Conservation (phyloP, 345 rosid genomes). For the Salix dunnii region DNA sequence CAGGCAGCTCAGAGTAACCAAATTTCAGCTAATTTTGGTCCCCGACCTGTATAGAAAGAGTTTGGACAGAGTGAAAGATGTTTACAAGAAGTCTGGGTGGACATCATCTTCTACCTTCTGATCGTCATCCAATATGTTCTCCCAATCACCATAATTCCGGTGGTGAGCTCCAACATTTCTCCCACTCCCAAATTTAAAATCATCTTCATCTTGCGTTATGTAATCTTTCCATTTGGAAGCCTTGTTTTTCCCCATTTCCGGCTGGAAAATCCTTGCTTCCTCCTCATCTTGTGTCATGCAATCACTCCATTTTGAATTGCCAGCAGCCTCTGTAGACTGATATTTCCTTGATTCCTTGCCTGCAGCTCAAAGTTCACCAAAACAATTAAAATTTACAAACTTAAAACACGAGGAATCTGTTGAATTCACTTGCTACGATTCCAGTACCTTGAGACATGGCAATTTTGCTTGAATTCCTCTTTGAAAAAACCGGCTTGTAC, state of each 20-base stretch:
- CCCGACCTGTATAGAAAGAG: neutral
- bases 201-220: conserved; percentile 30
- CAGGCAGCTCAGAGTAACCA: neutral
- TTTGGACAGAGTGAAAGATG: neutral
- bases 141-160: conserved; percentile 18
- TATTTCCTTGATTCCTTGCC: conserved; percentile 2
- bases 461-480: conserved; percentile 12
- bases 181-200: neutral
- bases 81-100: conserved; percentile 62
- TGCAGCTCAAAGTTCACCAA: neutral
- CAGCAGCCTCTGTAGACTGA: neutral
- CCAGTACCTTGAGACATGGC: conserved; percentile 20
- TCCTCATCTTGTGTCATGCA: conserved; percentile 13
- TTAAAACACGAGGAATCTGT: neutral
- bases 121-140: conserved; percentile 17
- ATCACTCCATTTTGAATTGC: conserved; percentile 19
- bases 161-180: conserved; percentile 8
- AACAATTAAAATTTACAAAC: neutral
- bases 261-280: neutral
- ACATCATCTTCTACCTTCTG: conserved; percentile 62
- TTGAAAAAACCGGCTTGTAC: conserved; percentile 34
- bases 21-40: neutral
- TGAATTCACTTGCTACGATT: neutral
- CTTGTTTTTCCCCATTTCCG: conserved; percentile 7
- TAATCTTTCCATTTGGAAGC: conserved; percentile 47